Base-by-base conservation (phyloP, 2,329 filamentous ascomycete species). In the Botryotinia narcissicola region DNA sequence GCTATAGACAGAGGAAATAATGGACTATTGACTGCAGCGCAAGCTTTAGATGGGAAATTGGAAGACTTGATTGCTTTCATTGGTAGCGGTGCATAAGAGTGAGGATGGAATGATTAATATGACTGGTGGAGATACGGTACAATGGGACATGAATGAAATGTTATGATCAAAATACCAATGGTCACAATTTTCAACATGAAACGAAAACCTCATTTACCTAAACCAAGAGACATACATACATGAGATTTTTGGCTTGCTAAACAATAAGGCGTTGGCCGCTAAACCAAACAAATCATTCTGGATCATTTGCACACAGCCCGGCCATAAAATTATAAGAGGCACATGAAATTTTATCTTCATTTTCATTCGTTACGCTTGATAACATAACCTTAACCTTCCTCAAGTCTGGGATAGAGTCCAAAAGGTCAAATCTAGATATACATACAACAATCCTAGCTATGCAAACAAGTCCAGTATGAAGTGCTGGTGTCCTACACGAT, bases 391-490 rank as follows among this genome's bases (percentile, higher is more conserved):
- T 9, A 48, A 42, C 61, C 35, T n/a, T 42, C 25, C 44, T 51
- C 35, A 40, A 29, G 44, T 32, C 29, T 42, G 48, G 61, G 73
- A 57, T 32, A 14, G 62, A 42, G 37, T 48, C 35, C 48, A 63
- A 51, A 71, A 48, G n/a, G 48, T 61, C 54, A 54, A 62, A 73
- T 63, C 51, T 42, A 73, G 60, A 78, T 76, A 72, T 78, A 79
- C 79, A 71, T 78, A 79, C 79, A 79, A 73, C 75, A 73, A 69
- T 61, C 74, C 77, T 73, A 76, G 77, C 77, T 79, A 80, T 80
- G 78, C 78, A 78, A 77, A 78, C 76, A 78, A 60, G 62, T 68
- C 66, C 66, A 69, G 40, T 69, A 42, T 48, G 18, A 69, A 72
- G 71, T 61, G 37, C 51, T 18, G 63, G 54, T 54, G 8, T 60